phyloP scores from a whole-genome alignment of 306 rosid genomes.

The Cicer pinnatifidum region DNA sequence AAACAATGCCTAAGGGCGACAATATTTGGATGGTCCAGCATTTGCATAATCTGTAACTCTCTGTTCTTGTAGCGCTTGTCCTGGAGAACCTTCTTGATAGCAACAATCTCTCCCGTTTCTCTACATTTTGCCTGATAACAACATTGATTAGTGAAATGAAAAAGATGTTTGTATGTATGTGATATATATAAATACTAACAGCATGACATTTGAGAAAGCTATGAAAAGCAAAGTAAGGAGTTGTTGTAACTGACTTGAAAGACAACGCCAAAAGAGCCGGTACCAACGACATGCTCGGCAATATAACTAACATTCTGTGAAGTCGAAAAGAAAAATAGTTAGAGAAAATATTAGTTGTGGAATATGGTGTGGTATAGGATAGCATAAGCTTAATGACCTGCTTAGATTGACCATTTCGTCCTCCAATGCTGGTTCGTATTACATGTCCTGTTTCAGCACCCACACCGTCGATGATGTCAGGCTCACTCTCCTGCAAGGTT shows the following conservation, averaged over 20 bases:
- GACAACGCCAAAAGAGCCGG: conserved; percentile 97
- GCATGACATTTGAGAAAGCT: conserved; percentile 25
- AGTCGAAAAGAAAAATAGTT: conserved; percentile 40
- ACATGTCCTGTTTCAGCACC: conserved; percentile 96
- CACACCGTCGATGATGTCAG: conserved; percentile 80
- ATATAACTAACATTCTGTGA: conserved; percentile 80
- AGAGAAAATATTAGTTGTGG: conserved; percentile 20
- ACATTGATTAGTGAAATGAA: conserved; percentile 1
- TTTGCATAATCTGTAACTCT: conserved; percentile 97
- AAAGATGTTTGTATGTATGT: conserved; percentile 3
- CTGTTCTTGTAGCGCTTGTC: conserved; percentile 98
- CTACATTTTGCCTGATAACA: conserved; percentile 87
- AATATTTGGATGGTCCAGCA: conserved; percentile 97
- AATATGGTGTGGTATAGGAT: background rate
- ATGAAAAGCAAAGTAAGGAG: conserved; percentile 31
- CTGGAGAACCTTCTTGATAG: conserved; percentile 98
- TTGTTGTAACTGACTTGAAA: conserved; percentile 66
- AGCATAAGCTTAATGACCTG: conserved; percentile 61
- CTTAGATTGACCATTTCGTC: conserved; percentile 85
- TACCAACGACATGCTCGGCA: conserved; percentile 92
- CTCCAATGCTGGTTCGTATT: conserved; percentile 81
- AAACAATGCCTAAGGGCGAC: conserved; percentile 90
- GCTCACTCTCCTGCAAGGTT: conserved; percentile 81
- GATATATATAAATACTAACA: background rate
- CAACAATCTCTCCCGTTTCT: conserved; percentile 98